Evolutionary conservation across 225 moss, liverwort and hornwort species (phyloP), one percentile per base, ranked within the genome.

Genomic region (Thuidium tamariscinum): DNA sequence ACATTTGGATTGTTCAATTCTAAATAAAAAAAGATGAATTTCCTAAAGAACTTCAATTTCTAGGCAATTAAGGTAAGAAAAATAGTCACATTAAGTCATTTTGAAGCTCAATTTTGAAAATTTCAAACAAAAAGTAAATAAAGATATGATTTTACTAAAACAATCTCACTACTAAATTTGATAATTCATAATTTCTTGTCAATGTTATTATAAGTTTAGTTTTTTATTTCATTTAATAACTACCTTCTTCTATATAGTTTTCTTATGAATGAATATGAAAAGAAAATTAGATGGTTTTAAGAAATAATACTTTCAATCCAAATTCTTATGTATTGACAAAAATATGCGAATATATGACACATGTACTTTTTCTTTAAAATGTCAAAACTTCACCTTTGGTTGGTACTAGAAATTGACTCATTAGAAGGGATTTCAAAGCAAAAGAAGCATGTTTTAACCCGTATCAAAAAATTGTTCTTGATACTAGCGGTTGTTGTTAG

Each of bases 101-200:
- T 1, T 7, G 0, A 6, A 11, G 2, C 4, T 72, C 18, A 72
- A 46, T 6, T 17, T 30, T 6, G 0, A 48, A 17, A 42, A 44
- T 1, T 16, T 44, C 0, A 27, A 29, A 27, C 0, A 9, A 16
- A 27, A 71, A 9, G 0, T 1, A 4, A 25, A 44, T 1, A 3
- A 71, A 71, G 9, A 26, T 41, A 10, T 3, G 5, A 5, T 16
- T 17, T 29, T 6, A 16, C 0, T 3, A 29, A 0, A 6, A 29
- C 2, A 42, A 15, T 41, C 0, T 16, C 0, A 72, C 18, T 3
- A 72, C 19, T 30, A 6, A 73, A 30, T 30, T 46, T 5, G 2
- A 18, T 17, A 7, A 30, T 30, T 48, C 0, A 5, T 1, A 69
- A 26, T 70, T 44, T 73, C 2, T 30, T 30, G 1, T 72, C 4